A percentile compares a stretch with the other conserved stretches of the same genome.
Evolutionary conservation across 345 rosid species (phyloP).

Genomic region (Brassica nigra): DNA sequence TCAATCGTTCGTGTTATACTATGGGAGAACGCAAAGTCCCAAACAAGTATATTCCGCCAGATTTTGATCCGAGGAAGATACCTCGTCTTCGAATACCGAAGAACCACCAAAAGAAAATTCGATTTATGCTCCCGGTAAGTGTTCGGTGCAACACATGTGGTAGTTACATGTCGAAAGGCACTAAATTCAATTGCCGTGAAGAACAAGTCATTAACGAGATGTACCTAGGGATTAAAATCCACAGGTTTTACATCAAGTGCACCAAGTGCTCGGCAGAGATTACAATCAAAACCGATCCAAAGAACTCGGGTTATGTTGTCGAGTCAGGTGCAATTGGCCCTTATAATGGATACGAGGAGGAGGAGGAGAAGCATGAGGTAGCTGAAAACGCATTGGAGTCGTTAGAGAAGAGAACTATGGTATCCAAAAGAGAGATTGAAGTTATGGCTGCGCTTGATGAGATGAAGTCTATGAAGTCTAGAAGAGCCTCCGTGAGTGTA

Average conservation of each 20-base stretch:
- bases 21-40: conserved; percentile 82
- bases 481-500: conserved; percentile 72
- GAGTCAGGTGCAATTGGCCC: conserved; percentile 66
- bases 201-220: conserved; percentile 67
- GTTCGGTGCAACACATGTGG: conserved; percentile 75
- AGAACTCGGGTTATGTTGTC: conserved; percentile 62
- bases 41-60: conserved; percentile 79
- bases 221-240: conserved; percentile 41
- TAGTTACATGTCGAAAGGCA: conserved; percentile 75
- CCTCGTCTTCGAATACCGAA: conserved; percentile 41
- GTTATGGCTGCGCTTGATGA: conserved; percentile 79
- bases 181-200: conserved; percentile 75
- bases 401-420: conserved; percentile 65
- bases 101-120: conserved; percentile 62
- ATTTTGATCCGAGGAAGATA: conserved; percentile 73
- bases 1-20: background rate
- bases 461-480: conserved; percentile 54
- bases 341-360: conserved; percentile 46
- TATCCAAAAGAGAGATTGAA: conserved; percentile 80
- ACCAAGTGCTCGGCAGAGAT: conserved; percentile 73
- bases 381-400: conserved; percentile 69
- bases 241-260: conserved; percentile 80
- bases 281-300: conserved; percentile 70
- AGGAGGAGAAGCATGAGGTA: conserved; percentile 47
- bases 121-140: conserved; percentile 86